Conservation (phyloP, 768 basidiomycete genomes). For the Lentinus tigrinus region DNA sequence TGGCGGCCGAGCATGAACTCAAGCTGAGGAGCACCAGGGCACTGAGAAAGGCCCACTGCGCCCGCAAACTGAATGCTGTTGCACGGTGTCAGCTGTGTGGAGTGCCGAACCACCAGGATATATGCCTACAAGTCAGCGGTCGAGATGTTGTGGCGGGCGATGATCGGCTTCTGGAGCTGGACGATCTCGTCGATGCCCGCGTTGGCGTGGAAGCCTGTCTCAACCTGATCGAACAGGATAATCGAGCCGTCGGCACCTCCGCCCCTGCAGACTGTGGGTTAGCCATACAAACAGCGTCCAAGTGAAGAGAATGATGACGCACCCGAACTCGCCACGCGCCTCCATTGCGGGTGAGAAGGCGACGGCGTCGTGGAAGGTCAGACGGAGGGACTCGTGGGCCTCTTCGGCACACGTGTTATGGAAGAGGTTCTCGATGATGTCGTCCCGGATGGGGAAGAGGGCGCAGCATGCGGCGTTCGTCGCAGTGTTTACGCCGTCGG, state of each 20-base stretch:
- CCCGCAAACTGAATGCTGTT: conserved; percentile 36
- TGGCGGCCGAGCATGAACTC: conserved; percentile 34
- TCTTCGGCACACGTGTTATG: conserved; percentile 32
- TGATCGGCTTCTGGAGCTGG: conserved; percentile 34
- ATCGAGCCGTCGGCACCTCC: conserved; percentile 26
- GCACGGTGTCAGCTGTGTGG: not conserved
- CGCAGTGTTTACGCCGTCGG: conserved; percentile 30
- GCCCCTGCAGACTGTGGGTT: conserved; percentile 7
- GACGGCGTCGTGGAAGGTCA: conserved; percentile 29
- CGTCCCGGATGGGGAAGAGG: conserved; percentile 32
- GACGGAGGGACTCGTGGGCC: conserved; percentile 29
- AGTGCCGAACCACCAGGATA: no score
- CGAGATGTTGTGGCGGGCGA: conserved; percentile 38
- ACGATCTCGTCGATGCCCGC: conserved; percentile 11
- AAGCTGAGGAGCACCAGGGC: conserved; percentile 38
- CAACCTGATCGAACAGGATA: conserved; percentile 20
- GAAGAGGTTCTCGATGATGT: conserved; percentile 29
- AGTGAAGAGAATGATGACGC: no score
- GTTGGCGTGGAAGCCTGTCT: conserved; percentile 14
- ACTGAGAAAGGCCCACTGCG: conserved; percentile 36
- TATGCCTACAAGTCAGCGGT: conserved; percentile 48
- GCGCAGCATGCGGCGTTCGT: conserved; percentile 32
- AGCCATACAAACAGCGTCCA: not conserved
- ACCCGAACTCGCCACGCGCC: conserved; percentile 12
- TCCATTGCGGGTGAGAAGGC: conserved; percentile 8